Conservation (phyloP, 2,329 filamentous ascomycete genomes). For the Hypocreales sp. region DNA sequence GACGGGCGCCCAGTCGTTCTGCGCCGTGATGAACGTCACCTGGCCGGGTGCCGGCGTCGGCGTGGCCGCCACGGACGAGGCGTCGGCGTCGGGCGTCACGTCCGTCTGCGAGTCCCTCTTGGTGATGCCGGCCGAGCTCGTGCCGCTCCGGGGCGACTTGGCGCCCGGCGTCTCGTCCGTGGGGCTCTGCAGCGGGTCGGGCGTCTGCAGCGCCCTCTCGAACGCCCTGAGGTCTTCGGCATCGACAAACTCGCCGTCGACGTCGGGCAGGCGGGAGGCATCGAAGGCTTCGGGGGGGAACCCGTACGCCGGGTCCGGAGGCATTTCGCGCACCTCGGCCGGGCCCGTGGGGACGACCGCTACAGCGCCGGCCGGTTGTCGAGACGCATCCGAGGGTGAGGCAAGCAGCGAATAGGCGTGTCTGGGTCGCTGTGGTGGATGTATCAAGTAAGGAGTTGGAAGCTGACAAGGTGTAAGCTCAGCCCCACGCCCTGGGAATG, state of each 20-base stretch:
- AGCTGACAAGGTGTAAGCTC: too few relatives aligned
- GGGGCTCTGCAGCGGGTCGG: constrained; percentile 54
- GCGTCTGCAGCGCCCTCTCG: constrained; percentile 64
- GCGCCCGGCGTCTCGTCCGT: constrained; percentile 31
- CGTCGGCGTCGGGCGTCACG: constrained; percentile 14
- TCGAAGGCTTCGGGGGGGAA: constrained; percentile 52
- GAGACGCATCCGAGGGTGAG: too few relatives aligned
- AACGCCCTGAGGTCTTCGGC: constrained; percentile 64
- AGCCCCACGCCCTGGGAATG: too few relatives aligned
- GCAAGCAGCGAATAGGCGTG: too few relatives aligned
- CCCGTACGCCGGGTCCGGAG: constrained; percentile 28
- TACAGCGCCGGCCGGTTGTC: too few relatives aligned
- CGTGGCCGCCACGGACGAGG: constrained; percentile 20
- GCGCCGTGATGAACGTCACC: constrained; percentile 62
- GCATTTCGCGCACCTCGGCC: too few relatives aligned
- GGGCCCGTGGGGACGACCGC: too few relatives aligned
- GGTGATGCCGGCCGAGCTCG: constrained; percentile 24
- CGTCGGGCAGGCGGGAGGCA: constrained; percentile 57
- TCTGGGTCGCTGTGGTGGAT: too few relatives aligned
- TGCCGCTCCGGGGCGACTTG: constrained; percentile 23
- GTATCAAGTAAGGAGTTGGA: too few relatives aligned
- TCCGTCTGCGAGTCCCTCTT: constrained; percentile 21
- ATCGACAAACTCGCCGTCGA: constrained; percentile 60
- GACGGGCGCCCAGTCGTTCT: constrained; percentile 92
- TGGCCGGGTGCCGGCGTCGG: constrained; percentile 23